Evolutionary conservation across 345 rosid species (phyloP).

Genomic region (Zanthoxylum bungeanum): DNA sequence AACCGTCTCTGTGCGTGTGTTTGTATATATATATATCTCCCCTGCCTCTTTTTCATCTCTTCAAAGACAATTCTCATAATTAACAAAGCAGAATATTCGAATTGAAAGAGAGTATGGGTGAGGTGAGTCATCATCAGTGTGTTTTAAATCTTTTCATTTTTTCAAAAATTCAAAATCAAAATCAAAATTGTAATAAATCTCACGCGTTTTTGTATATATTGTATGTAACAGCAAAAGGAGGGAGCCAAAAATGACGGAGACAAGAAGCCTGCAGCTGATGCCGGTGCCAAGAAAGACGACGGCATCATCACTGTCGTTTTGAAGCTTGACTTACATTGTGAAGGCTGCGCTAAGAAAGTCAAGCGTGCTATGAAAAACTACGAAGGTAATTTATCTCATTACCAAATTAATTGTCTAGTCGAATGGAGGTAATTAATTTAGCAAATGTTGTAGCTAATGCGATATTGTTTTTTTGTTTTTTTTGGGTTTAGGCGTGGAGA

Average conservation of each 20-base stretch:
- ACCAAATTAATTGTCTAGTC: not conserved
- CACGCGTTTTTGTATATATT: not conserved
- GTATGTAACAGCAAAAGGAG: conserved; percentile 32
- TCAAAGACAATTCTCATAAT: conserved; percentile 15
- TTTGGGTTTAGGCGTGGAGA: conserved; percentile 73
- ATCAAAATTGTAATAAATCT: not conserved
- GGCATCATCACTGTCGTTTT: conserved; percentile 42
- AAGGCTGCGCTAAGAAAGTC: conserved; percentile 83
- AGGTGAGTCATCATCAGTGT: conserved; percentile 33
- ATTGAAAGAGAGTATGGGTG: conserved; percentile 33
- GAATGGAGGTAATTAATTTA: not conserved
- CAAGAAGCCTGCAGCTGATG: conserved; percentile 44
- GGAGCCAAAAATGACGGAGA: conserved; percentile 44
- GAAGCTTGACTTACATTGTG: conserved; percentile 84
- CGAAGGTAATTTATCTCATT: conserved; percentile 39
- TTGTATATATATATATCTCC: conserved; percentile 37
- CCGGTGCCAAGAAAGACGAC: conserved; percentile 41
- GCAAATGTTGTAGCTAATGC: not conserved
- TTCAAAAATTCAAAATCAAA: too few relatives aligned
- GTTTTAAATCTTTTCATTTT: not conserved
- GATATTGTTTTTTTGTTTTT: conserved; percentile 5
- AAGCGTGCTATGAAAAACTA: conserved; percentile 32
- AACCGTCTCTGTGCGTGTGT: not conserved
- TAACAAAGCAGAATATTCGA: not conserved
- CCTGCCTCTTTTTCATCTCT: conserved; percentile 20